These are phyloP conservation scores for Lactarius vividus DNA, from an alignment of 768 basidiomycete species.

Conservation along the genomic window DNA sequence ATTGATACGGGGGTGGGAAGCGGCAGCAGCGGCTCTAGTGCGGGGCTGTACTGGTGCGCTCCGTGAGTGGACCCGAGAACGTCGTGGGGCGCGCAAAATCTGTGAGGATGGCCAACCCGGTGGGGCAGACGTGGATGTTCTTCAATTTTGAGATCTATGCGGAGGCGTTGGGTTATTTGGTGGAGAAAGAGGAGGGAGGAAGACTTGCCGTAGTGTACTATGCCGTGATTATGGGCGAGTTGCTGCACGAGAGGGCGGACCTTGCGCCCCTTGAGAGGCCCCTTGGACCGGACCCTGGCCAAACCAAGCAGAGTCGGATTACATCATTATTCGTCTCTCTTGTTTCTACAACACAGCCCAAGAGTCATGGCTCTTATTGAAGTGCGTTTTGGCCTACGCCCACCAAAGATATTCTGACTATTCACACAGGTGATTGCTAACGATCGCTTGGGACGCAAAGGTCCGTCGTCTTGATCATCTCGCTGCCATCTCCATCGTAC, in stretches of 20 bases:
- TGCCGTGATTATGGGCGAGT: slow-evolving; percentile 9
- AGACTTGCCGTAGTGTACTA: slow-evolving; percentile 4
- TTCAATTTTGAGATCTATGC: slow-evolving; percentile 10
- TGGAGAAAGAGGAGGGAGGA: too few relatives aligned
- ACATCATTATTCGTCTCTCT: slow-evolving; percentile 14
- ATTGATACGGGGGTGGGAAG: neutral
- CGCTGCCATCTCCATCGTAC: neutral
- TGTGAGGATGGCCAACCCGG: neutral
- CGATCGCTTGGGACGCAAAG: slow-evolving; percentile 93
- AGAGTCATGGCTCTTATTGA: slow-evolving; percentile 36
- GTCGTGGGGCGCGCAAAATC: neutral
- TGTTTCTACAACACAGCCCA: neutral
- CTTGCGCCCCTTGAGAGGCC: neutral
- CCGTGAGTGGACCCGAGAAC: neutral
- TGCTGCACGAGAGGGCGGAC: slow-evolving; percentile 10
- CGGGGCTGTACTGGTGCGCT: slow-evolving; percentile 1
- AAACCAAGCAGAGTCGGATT: too few relatives aligned
- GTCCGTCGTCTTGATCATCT: slow-evolving; percentile 41
- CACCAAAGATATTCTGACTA: neutral
- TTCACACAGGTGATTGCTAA: slow-evolving; percentile 80
- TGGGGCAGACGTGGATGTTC: neutral
- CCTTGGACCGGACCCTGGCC: neutral
- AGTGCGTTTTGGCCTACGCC: slow-evolving; percentile 25
- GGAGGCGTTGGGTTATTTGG: neutral
- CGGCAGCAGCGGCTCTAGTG: neutral